Evolutionary conservation across 1,284 basidiomycete species (phyloP).

Genomic region (Sporisorium iseilematis-ciliati): DNA sequence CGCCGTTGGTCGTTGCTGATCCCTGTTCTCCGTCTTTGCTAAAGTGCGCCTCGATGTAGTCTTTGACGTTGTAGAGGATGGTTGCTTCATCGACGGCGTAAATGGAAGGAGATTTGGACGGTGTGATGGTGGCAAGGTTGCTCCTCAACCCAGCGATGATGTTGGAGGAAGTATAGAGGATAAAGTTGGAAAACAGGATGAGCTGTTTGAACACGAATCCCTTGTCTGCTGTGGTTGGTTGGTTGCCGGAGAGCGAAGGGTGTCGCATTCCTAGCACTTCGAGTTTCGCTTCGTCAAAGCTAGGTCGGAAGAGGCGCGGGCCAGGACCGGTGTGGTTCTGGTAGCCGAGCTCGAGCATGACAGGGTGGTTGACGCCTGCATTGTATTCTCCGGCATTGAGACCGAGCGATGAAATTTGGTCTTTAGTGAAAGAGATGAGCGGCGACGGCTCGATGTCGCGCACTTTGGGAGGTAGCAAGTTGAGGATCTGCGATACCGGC

Average conservation of each 20-base stretch:
- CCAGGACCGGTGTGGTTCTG: conserved; percentile 49
- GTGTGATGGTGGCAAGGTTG: conserved; percentile 30
- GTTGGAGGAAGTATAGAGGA: conserved; percentile 36
- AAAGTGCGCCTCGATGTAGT: conserved; percentile 43
- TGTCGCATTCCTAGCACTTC: conserved; percentile 47
- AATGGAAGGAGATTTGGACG: conserved; percentile 36
- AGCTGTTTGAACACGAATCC: conserved; percentile 48
- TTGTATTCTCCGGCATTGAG: conserved; percentile 24
- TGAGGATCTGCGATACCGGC: conserved; percentile 42
- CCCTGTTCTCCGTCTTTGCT: conserved; percentile 18
- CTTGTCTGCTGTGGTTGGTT: conserved; percentile 33
- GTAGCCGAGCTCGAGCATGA: conserved; percentile 52
- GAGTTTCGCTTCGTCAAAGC: conserved; percentile 53
- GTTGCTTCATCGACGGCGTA: conserved; percentile 22
- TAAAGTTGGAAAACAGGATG: conserved; percentile 41
- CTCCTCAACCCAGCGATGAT: conserved; percentile 45
- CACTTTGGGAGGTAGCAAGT: conserved; percentile 46
- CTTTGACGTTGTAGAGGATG: conserved; percentile 46
- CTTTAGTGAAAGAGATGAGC: conserved; percentile 35
- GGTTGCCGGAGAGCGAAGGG: conserved; percentile 26
- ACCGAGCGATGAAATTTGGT: conserved; percentile 35
- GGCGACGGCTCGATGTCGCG: conserved; percentile 43
- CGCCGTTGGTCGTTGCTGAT: conserved; percentile 30
- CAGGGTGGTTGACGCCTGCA: conserved; percentile 33
- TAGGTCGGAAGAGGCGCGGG: conserved; percentile 39